A percentile compares a stretch with the other conserved stretches of the same genome.
phyloP scores from a whole-genome alignment of 208 protist genomes.

The Strigomonas galati region DNA sequence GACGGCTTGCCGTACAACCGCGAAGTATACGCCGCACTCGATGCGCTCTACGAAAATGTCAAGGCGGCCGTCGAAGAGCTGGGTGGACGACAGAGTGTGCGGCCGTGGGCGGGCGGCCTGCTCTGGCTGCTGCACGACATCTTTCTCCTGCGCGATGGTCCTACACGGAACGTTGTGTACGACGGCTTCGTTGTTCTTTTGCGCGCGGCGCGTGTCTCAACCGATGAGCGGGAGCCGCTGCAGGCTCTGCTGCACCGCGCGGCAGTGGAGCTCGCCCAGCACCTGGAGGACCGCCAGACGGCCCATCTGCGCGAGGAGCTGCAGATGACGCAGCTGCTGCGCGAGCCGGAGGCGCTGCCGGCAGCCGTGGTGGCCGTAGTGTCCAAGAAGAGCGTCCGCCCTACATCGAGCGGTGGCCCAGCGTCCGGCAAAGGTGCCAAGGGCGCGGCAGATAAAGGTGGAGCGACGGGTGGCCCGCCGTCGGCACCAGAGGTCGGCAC shows the following conservation, averaged over 20 bases:
- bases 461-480: not conserved
- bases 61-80: constrained; percentile 25
- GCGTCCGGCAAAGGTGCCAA: not conserved
- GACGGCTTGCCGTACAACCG: constrained; percentile 59
- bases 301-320: constrained; percentile 20
- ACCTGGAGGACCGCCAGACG: constrained; percentile 15
- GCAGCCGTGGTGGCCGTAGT: not conserved
- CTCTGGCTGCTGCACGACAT: constrained; percentile 43
- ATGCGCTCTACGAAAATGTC: constrained; percentile 44
- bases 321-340: constrained; percentile 16
- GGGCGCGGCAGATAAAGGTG: not conserved
- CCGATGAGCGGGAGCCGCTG: constrained; percentile 31
- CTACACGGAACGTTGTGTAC: constrained; percentile 38
- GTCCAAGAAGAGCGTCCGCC: constrained; percentile 1
- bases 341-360: not conserved
- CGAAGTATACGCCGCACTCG: constrained; percentile 58
- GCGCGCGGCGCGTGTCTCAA: constrained; percentile 48
- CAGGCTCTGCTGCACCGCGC: constrained; percentile 42
- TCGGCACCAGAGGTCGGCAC: constrained; percentile 6
- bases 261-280: constrained; percentile 30
- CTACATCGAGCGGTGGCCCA: not conserved
- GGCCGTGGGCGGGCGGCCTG: constrained; percentile 45
- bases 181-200: constrained; percentile 61
- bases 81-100: not conserved
- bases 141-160: constrained; percentile 49